Evolutionary conservation across 768 basidiomycete genomes (phyloP).

Genomic region (Mycena capillaripes): DNA sequence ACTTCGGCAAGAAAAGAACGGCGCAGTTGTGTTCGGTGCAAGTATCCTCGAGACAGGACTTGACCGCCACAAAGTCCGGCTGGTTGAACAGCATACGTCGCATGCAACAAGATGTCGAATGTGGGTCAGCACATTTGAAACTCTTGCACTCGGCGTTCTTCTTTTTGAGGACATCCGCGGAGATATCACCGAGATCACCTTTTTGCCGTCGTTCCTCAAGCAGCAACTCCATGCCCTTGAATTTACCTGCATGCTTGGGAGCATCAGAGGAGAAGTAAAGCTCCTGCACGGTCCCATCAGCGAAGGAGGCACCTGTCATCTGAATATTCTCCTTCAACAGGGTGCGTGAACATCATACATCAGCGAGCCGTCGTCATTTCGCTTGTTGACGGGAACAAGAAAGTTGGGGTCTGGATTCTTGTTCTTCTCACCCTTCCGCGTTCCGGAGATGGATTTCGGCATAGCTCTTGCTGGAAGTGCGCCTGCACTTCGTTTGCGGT

Average conservation of each 20-base stretch:
- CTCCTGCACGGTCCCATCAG: slow-evolving; percentile 5
- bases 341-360: slow-evolving; percentile 8
- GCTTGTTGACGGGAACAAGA: slow-evolving; percentile 23
- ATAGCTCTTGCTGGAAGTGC: slow-evolving; percentile 39
- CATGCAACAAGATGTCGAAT: slow-evolving; percentile 44
- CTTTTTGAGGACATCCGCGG: slow-evolving; percentile 10
- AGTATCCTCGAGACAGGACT: slow-evolving; percentile 39
- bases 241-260: slow-evolving; percentile 30
- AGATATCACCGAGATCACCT: slow-evolving; percentile 20
- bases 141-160: slow-evolving; percentile 19
- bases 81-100: slow-evolving; percentile 39
- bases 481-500: slow-evolving; percentile 37
- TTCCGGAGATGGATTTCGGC: slow-evolving; percentile 35
- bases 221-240: slow-evolving; percentile 43
- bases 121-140: slow-evolving; percentile 43
- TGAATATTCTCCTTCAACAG: slow-evolving; percentile 21
- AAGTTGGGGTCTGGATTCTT: slow-evolving; percentile 13
- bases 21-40: slow-evolving; percentile 33
- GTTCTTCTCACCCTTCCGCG: background rate
- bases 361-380: slow-evolving; percentile 6
- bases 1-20: slow-evolving; percentile 33
- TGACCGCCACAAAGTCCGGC: slow-evolving; percentile 41
- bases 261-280: slow-evolving; percentile 18
- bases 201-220: slow-evolving; percentile 31
- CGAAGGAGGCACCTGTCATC: slow-evolving; percentile 35